These are phyloP conservation scores for Dactylonectria estremocensis DNA, from an alignment of 2,329 filamentous ascomycete genomes.

Conservation along the genomic window DNA sequence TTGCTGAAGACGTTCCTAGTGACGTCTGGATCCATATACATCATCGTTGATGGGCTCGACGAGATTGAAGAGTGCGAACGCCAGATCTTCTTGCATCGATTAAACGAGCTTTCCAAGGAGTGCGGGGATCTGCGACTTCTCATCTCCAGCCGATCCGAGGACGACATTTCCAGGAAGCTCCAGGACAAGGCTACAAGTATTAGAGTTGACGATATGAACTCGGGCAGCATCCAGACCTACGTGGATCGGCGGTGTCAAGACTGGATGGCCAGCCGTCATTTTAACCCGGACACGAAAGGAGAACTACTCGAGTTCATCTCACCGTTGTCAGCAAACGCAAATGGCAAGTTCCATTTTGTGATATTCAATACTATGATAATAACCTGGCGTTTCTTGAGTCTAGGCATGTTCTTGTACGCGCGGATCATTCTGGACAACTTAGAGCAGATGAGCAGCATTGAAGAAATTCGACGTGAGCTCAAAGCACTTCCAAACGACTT, in stretches of 20 bases:
- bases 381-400: not conserved
- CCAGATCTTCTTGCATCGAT: not conserved
- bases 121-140: constrained; percentile 17
- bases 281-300: not conserved
- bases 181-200: not conserved
- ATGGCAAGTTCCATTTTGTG: constrained; percentile 5
- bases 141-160: constrained; percentile 25
- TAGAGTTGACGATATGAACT: constrained; percentile 19
- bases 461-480: constrained; percentile 26
- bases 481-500: constrained; percentile 22
- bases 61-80: constrained; percentile 28
- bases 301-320: not conserved
- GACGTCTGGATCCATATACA: not conserved
- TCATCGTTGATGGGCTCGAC: constrained; percentile 33
- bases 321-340: constrained; percentile 17
- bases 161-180: constrained; percentile 7
- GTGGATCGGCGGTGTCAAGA: constrained; percentile 1
- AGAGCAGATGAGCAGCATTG: constrained; percentile 22
- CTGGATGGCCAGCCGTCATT: constrained; percentile 3
- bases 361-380: not conserved
- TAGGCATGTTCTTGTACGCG: constrained; percentile 29
- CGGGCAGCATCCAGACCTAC: constrained; percentile 21
- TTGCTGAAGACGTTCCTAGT: constrained; percentile 8
- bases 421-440: constrained; percentile 25
- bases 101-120: not conserved